Conservation (phyloP, 2,329 filamentous ascomycete species). For the Rachicladosporium sp. region DNA sequence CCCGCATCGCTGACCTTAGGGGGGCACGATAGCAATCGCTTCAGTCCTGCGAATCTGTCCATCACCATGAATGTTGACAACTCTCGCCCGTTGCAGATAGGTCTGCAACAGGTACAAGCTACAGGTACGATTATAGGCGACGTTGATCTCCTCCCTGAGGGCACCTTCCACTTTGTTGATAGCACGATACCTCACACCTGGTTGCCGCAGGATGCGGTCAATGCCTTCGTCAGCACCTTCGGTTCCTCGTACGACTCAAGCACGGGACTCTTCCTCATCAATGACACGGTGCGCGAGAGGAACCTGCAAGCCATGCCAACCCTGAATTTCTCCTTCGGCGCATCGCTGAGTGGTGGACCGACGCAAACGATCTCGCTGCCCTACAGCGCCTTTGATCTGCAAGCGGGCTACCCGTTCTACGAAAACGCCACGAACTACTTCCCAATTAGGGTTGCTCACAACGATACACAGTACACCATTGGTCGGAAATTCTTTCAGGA, state of each 20-base stretch:
- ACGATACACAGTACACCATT: conserved; percentile 25
- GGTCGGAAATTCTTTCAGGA: conserved; percentile 28
- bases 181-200: conserved; percentile 28
- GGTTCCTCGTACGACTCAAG: conserved; percentile 25
- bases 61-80: conserved; percentile 14
- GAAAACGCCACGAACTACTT: conserved; percentile 42
- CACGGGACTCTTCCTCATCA: conserved; percentile 26
- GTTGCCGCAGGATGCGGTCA: conserved; percentile 25
- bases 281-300: conserved; percentile 22
- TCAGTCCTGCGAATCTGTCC: conserved; percentile 17
- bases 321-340: conserved; percentile 27
- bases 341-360: conserved; percentile 18
- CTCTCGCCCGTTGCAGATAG: conserved; percentile 13
- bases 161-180: conserved; percentile 18
- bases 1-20: conserved; percentile 23
- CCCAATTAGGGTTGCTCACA: conserved; percentile 23
- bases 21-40: conserved; percentile 26
- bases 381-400: conserved; percentile 27
- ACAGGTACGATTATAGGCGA: conserved; percentile 10
- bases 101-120: conserved; percentile 14
- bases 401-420: conserved; percentile 15
- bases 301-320: conserved; percentile 21
- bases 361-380: conserved; percentile 27
- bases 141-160: conserved; percentile 19
- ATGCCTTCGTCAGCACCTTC: conserved; percentile 25